Evolutionary conservation across 176 grass and related monocot species (phyloP), one percentile per base, ranked within the genome.

Genomic region (Lolium rigidum): DNA sequence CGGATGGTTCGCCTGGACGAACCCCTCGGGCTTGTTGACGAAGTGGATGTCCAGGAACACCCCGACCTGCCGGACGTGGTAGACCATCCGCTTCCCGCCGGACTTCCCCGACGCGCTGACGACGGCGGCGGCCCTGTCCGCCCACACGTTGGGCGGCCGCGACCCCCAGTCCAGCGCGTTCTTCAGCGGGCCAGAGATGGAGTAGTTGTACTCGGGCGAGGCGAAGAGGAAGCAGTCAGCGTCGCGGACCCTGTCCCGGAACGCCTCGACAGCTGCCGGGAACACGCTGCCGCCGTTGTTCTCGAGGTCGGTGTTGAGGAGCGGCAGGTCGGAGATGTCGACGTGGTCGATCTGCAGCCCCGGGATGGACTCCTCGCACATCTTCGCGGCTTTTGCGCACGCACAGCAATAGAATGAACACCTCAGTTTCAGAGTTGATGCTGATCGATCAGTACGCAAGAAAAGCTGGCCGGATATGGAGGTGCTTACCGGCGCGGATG

Each of bases 141-240:
- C 92, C 88, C 84, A 92, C 70, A 83, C 83, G 88, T 98, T 94
- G 1, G 86, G 80, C 3, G 86, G 79, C 56, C 94, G 85, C 16
- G 97, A 98, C 2, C 74, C 97, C 94, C 94, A 96, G 82, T 96
- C 97, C 14, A 98, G 70, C 58, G 97, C 92, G 64, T 98, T 98
- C 79, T 98, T 96, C 65, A 98, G 48, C 68, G 93, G 89, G 47
- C 87, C 90, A 46, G 93, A 83, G 13, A 98, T 74, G 49, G 96
- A 98, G 88, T 94, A 98, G 83, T 95, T 98, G 86, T 98, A 98
- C 82, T 98, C 93, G 0, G 96, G 93, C n/a, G 91, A 91, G 66
- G 96, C 93, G 70, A 98, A 94, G 39, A 95, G 74, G 86, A 93
- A 91, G 80, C 89, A 89, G 61, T 98, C 93, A 17, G 93, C 91